Percentiles rank a stretch among this genome's conserved stretches.
Evolutionary conservation across 768 basidiomycete genomes (phyloP).

Genomic region (Tubosaeta sp.): DNA sequence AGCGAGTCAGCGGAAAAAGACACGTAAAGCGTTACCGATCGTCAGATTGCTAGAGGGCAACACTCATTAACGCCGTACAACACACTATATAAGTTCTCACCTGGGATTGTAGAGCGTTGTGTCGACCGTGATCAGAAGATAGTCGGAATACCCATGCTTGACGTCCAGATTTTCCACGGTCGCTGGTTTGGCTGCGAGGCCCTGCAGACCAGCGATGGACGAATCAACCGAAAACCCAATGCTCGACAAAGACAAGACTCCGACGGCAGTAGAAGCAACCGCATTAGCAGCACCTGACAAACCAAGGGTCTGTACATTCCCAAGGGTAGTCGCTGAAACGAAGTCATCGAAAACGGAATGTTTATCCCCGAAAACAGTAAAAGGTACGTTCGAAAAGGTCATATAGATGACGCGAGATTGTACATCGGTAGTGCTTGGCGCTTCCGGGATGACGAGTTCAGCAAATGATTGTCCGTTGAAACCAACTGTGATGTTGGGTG

Average conservation of each 20-base stretch:
- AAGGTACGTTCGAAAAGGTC: constrained; percentile 55
- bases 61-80: constrained; percentile 1
- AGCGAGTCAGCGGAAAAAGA: constrained; percentile 19
- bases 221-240: constrained; percentile 60
- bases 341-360: constrained; percentile 57
- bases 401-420: constrained; percentile 53
- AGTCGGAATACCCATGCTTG: constrained; percentile 60
- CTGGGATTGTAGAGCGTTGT: constrained; percentile 64
- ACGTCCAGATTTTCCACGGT: constrained; percentile 59
- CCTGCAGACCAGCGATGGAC: constrained; percentile 59
- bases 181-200: constrained; percentile 54
- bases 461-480: constrained; percentile 54
- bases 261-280: constrained; percentile 62
- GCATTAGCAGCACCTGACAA: constrained; percentile 54
- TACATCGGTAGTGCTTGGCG: constrained; percentile 58
- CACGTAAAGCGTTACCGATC: constrained; percentile 23
- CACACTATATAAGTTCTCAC: constrained; percentile 25
- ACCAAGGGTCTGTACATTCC: constrained; percentile 39
- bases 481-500: constrained; percentile 54
- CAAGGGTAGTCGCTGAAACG: constrained; percentile 55
- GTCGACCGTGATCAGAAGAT: constrained; percentile 62
- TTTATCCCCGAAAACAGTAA: constrained; percentile 47
- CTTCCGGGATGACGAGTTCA: constrained; percentile 54
- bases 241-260: constrained; percentile 50
- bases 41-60: constrained; percentile 31